A percentile compares a stretch with the other conserved stretches of the same genome.
Conservation (phyloP, 768 basidiomycete species). For the Amanita inopinata region DNA sequence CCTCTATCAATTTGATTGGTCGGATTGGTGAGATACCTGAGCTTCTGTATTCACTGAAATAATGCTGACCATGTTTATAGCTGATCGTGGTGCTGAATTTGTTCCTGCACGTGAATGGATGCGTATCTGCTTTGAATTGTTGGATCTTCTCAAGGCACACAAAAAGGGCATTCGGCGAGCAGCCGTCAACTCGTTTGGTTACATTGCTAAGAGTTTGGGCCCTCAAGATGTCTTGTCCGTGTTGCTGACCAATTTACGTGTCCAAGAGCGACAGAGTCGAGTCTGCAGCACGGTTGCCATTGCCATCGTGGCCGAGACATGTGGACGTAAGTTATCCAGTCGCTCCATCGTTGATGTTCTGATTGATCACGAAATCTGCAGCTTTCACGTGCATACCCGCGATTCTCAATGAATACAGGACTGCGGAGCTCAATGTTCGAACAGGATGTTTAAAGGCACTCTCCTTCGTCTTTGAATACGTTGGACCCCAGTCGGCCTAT, state of each 20-base stretch:
- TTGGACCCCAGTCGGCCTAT: conserved; percentile 92
- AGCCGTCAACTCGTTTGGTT: conserved; percentile 98
- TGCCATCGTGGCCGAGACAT: conserved; percentile 90
- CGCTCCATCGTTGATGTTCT: not conserved
- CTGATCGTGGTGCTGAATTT: conserved; percentile 98
- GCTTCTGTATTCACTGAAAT: conserved; percentile 9
- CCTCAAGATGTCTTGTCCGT: conserved; percentile 97
- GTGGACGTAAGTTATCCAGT: conserved; percentile 47
- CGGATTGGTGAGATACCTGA: conserved; percentile 60
- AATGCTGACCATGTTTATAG: conserved; percentile 20
- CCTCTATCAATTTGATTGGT: conserved; percentile 98
- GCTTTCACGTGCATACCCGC: conserved; percentile 99
- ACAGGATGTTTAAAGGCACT: conserved; percentile 98
- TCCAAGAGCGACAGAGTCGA: conserved; percentile 97
- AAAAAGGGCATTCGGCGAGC: conserved; percentile 99
- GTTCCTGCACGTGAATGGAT: conserved; percentile 99
- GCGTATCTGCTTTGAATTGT: conserved; percentile 97
- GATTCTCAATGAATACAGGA: conserved; percentile 96
- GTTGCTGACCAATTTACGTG: conserved; percentile 89
- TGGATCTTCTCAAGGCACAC: conserved; percentile 96
- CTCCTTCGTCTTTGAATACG: conserved; percentile 99
- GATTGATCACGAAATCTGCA: conserved; percentile 14
- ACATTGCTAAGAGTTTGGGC: conserved; percentile 98
- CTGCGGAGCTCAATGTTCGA: conserved; percentile 95
- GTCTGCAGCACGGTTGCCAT: conserved; percentile 99